A percentile compares a stretch with the other conserved stretches of the same genome.
Evolutionary conservation across 31 red algal genomes (phyloP).

Genomic region (Odonthalia washingtoniensis): DNA sequence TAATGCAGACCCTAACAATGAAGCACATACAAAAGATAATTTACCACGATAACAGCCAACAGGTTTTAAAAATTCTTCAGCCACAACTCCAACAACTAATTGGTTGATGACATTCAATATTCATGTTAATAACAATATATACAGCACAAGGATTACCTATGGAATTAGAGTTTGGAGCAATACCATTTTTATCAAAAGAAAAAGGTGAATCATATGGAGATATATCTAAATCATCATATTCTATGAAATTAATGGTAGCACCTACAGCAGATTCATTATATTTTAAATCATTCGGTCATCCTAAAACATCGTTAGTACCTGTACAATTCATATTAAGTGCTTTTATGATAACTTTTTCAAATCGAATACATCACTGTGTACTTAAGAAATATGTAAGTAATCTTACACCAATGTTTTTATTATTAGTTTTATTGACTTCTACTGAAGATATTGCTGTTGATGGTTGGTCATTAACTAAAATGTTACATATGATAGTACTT

Average conservation of each 20-base stretch:
- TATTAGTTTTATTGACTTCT: constrained; percentile 73
- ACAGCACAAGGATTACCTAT: constrained; percentile 88
- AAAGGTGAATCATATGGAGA: constrained; percentile 57
- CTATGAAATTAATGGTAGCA: constrained; percentile 87
- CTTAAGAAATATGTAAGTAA: constrained; percentile 40
- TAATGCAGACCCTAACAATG: too few species aligned
- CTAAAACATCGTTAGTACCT: constrained; percentile 88
- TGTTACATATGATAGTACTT: constrained; percentile 71
- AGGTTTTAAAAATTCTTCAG: too few species aligned
- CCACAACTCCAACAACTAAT: too few species aligned
- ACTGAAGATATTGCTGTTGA: constrained; percentile 97
- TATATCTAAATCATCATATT: constrained; percentile 88
- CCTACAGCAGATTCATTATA: constrained; percentile 86
- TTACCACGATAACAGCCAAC: too few species aligned
- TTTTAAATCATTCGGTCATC: constrained; percentile 63
- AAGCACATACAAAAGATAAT: too few species aligned
- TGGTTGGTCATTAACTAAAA: constrained; percentile 90
- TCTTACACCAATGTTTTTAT: constrained; percentile 74
- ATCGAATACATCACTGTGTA: constrained; percentile 54
- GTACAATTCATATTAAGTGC: constrained; percentile 74
- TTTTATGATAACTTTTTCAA: constrained; percentile 46
- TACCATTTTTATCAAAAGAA: constrained; percentile 89
- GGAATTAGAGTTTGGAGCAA: constrained; percentile 78
- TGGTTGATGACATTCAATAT: constrained; percentile 44
- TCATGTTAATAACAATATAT: constrained; percentile 74